A percentile compares a stretch with the other conserved stretches of the same genome.
These are phyloP conservation scores for Pleurotus platypus DNA, from an alignment of 768 basidiomycete species.

Conservation along the genomic window DNA sequence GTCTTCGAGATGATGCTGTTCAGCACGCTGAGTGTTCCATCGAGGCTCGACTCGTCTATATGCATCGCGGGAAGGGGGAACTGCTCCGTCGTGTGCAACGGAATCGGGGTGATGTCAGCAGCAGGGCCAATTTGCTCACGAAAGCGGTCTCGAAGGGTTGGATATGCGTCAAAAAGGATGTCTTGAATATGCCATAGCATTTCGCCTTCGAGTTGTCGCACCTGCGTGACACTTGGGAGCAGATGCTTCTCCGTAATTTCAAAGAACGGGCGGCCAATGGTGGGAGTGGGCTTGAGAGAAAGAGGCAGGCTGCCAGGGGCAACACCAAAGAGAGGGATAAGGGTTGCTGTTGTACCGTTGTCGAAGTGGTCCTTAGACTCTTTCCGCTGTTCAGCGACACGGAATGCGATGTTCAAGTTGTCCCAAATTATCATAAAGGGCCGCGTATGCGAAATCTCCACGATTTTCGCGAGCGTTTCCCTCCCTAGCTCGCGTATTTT, in stretches of 20 bases:
- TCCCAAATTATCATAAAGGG: conserved; percentile 23
- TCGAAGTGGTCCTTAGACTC: conserved; percentile 23
- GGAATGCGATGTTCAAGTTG: conserved; percentile 24
- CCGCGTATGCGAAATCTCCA: conserved; percentile 2
- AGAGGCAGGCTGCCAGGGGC: conserved; percentile 11
- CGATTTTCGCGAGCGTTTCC: conserved; percentile 11
- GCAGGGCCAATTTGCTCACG: not conserved
- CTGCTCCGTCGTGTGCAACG: conserved; percentile 14
- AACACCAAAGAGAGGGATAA: conserved; percentile 17
- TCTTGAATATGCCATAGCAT: conserved; percentile 8
- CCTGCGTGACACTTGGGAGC: not conserved
- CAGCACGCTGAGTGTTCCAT: conserved; percentile 14
- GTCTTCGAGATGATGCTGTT: conserved; percentile 3
- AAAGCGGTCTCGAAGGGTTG: not conserved
- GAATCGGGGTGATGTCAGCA: conserved; percentile 6
- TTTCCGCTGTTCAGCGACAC: conserved; percentile 18
- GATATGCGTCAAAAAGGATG: not conserved
- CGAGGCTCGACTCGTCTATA: conserved; percentile 16
- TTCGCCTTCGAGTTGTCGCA: conserved; percentile 9
- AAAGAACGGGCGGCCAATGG: not conserved
- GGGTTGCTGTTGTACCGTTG: conserved; percentile 25
- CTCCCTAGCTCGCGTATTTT: conserved; percentile 18
- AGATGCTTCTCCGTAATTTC: not conserved
- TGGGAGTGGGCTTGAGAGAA: conserved; percentile 1
- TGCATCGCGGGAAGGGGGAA: conserved; percentile 14